Evolutionary conservation across 768 basidiomycete species (phyloP).

Genomic region (Pisolithus albus): DNA sequence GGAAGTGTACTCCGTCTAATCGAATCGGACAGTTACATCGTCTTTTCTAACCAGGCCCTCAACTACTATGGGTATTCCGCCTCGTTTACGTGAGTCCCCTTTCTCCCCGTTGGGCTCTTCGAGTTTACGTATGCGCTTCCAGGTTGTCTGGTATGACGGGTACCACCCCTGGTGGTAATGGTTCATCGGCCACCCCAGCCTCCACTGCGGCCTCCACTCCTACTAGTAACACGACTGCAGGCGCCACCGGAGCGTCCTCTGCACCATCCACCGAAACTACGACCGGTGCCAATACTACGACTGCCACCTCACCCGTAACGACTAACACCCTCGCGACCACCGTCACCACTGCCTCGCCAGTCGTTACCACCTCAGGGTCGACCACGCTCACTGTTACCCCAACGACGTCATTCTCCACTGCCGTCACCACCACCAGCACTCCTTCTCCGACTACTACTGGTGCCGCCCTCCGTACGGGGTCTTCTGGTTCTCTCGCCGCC

Average conservation of each 20-base stretch:
- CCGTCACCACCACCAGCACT: background rate
- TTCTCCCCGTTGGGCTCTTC: background rate
- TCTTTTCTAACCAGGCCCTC: conserved; percentile 39
- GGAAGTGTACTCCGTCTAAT: conserved; percentile 2
- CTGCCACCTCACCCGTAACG: conserved; percentile 6
- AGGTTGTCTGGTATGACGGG: conserved; percentile 59
- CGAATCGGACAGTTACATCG: conserved; percentile 45
- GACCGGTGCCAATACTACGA: conserved; percentile 1
- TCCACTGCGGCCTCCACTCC: conserved; percentile 7
- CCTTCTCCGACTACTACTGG: conserved; percentile 11
- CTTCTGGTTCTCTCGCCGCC: conserved; percentile 15
- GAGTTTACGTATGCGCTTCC: conserved; percentile 5
- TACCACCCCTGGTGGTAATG: conserved; percentile 25
- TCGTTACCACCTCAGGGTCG: conserved; percentile 31
- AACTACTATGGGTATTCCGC: conserved; percentile 43
- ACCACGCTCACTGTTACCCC: conserved; percentile 25
- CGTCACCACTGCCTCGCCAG: conserved; percentile 30
- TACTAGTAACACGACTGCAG: conserved; percentile 8
- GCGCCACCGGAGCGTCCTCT: conserved; percentile 7
- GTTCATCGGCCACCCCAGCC: conserved; percentile 16
- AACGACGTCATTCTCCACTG: conserved; percentile 1
- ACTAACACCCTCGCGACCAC: background rate
- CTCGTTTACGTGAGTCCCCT: conserved; percentile 43
- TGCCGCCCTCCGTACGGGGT: conserved; percentile 18
- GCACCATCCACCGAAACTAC: background rate